Conservation (phyloP, 441 rosid species). For the Populus hybrid region DNA sequence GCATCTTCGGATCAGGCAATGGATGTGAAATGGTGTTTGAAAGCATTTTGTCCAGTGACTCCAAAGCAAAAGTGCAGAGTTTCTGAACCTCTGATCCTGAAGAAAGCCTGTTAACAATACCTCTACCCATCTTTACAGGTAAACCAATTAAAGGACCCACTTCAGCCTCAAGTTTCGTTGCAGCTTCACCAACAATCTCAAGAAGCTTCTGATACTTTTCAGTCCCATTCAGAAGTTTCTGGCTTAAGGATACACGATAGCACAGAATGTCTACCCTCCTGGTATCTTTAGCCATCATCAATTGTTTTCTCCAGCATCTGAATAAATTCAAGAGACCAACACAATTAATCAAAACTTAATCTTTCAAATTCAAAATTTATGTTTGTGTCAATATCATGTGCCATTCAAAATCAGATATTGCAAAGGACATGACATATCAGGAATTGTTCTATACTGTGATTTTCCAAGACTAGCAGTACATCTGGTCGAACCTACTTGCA, state of each 20-base stretch:
- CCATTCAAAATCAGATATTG: neutral
- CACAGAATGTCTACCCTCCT: constrained; percentile 88
- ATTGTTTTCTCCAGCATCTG: constrained; percentile 97
- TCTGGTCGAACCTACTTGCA: neutral
- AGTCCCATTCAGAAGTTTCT: constrained; percentile 69
- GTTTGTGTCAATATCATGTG: neutral
- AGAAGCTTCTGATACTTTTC: constrained; percentile 46
- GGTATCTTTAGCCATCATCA: constrained; percentile 72
- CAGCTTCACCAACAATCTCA: constrained; percentile 73
- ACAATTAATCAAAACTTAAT: constrained; percentile 1
- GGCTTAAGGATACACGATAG: constrained; percentile 78
- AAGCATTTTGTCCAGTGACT: constrained; percentile 55
- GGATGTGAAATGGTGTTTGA: constrained; percentile 27
- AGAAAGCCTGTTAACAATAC: constrained; percentile 85
- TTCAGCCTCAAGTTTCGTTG: constrained; percentile 75
- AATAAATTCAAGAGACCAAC: constrained; percentile 15
- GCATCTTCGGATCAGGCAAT: constrained; percentile 21
- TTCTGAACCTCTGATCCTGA: constrained; percentile 76
- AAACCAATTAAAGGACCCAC: constrained; percentile 79
- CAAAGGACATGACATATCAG: neutral
- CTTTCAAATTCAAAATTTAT: neutral
- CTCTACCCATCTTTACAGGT: constrained; percentile 87
- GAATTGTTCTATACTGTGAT: neutral
- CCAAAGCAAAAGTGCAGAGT: constrained; percentile 64
- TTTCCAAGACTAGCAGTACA: neutral